Evolutionary conservation across 192 early-diverging fungal species (phyloP), one percentile per base, ranked within the genome.

Genomic region (Chytriomyces sp.): DNA sequence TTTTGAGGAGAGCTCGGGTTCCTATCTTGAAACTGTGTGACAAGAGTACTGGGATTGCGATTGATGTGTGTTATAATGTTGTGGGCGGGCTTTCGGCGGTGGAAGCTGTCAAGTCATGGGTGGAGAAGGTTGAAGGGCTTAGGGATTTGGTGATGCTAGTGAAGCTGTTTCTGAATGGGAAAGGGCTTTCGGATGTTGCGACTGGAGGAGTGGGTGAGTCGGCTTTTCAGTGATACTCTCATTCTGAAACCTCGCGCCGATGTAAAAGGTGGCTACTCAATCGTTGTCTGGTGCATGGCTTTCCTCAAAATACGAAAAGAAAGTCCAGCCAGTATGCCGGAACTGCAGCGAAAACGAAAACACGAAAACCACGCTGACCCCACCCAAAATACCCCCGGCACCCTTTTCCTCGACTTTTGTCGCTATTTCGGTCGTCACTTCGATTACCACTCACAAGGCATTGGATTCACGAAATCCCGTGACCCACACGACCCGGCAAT

Each of bases 11-110:
- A 18, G 76, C 76, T 10, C 26, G 64, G 2, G 76, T 77, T 45
- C 76, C 76, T 2, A 70, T 77, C 35, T 23, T 69, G 48, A 77
- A 77, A 61, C 43, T 77, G 49, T 11, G 13, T 20, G 76, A 77
- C 28, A 26, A 13, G 11, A 10, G 13, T 9, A 61, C 67, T n/a
- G 66, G 67, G n/a, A 44, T 77, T 20, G 20, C 9, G n/a, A 10
- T 77, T 20, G 76, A 77, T 47, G 47, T 77, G 45, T 68, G 50
- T 13, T 77, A 69, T 45, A 62, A 60, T 59, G 50, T 59, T 9
- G 9, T 18, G 46, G 50, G 57, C 11, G 69, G 69, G 18, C 23
- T 57, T 71, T 4, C 13, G 1, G 69, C 69, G 18, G 69, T 71
- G n/a, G 69, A 71, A 18, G n/a, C 24, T 57, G 69, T 71, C 10